These are phyloP conservation scores for Colletotrichum sojae DNA, from an alignment of 2,329 filamentous ascomycete species.

Conservation along the genomic window DNA sequence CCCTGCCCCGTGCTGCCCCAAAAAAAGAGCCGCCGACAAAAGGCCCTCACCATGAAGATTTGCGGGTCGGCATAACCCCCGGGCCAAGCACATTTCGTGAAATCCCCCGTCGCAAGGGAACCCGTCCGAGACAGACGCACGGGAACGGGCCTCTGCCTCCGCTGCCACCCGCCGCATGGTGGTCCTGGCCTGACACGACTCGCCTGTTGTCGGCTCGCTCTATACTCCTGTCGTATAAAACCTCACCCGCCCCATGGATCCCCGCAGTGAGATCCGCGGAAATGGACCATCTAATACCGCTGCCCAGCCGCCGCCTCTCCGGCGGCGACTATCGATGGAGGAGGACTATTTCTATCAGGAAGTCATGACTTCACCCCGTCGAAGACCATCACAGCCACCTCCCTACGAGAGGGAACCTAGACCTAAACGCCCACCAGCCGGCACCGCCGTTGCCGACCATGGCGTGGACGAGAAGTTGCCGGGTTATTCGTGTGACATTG, in stretches of 20 bases:
- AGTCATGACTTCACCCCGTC: constrained; percentile 62
- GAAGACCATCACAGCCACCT: constrained; percentile 63
- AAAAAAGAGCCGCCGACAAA: constrained; percentile 42
- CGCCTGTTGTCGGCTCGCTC: constrained; percentile 35
- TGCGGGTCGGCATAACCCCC: constrained; percentile 41
- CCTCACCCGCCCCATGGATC: constrained; percentile 46
- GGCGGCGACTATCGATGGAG: constrained; percentile 67
- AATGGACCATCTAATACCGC: constrained; percentile 46
- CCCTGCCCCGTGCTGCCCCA: constrained; percentile 39
- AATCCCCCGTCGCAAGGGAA: constrained; percentile 37
- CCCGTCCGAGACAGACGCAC: constrained; percentile 40
- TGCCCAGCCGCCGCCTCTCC: constrained; percentile 54
- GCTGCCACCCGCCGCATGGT: constrained; percentile 39
- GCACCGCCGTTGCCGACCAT: constrained; percentile 37
- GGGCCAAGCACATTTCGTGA: constrained; percentile 40
- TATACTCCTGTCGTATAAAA: constrained; percentile 37
- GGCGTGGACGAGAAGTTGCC: constrained; percentile 61
- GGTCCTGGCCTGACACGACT: constrained; percentile 40
- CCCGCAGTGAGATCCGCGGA: constrained; percentile 38
- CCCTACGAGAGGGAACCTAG: constrained; percentile 55
- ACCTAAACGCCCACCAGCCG: constrained; percentile 45
- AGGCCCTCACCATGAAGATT: constrained; percentile 41
- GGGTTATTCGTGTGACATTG: constrained; percentile 69
- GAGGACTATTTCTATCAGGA: constrained; percentile 68
- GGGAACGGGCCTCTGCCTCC: constrained; percentile 40